A percentile compares a stretch with the other conserved stretches of the same genome.
Evolutionary conservation across 192 early-diverging fungal genomes (phyloP).

Genomic region (Gryganskiella cystojenkinii): DNA sequence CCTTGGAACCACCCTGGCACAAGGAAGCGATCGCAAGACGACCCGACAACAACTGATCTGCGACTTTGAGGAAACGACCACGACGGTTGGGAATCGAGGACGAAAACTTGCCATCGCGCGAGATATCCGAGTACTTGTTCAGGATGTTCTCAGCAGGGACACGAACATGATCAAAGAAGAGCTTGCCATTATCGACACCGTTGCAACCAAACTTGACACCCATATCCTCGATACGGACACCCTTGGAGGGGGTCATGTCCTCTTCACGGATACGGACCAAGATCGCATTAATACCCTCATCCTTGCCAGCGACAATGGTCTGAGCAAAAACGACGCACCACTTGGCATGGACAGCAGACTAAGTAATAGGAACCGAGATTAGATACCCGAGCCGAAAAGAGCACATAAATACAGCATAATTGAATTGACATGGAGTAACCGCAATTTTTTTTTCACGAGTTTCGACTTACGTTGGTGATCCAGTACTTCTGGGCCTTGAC

Average conservation of each 20-base stretch:
- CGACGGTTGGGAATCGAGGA: slow-evolving; percentile 67
- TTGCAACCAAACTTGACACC: slow-evolving; percentile 76
- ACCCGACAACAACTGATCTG: slow-evolving; percentile 79
- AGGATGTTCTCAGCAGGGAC: slow-evolving; percentile 73
- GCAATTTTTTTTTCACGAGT: not conserved
- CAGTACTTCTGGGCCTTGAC: slow-evolving; percentile 81
- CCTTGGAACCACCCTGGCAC: slow-evolving; percentile 75
- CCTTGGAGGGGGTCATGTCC: slow-evolving; percentile 68
- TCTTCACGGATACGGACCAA: slow-evolving; percentile 80
- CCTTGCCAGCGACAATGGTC: slow-evolving; percentile 72
- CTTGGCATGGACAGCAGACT: slow-evolving; percentile 75
- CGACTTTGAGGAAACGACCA: slow-evolving; percentile 80
- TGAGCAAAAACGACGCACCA: slow-evolving; percentile 82
- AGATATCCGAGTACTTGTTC: slow-evolving; percentile 75
- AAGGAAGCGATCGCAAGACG: slow-evolving; percentile 76
- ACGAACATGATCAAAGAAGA: slow-evolving; percentile 63
- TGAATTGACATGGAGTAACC: not conserved
- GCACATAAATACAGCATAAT: not conserved
- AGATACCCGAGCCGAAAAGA: not conserved
- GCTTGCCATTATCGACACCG: slow-evolving; percentile 82
- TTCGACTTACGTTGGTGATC: slow-evolving; percentile 76
- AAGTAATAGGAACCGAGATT: not conserved
- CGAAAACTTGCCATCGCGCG: slow-evolving; percentile 64
- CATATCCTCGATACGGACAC: slow-evolving; percentile 82
- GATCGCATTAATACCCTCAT: slow-evolving; percentile 80